phyloP scores from a whole-genome alignment of 768 basidiomycete species.

The Leccinum disarticulatum region DNA sequence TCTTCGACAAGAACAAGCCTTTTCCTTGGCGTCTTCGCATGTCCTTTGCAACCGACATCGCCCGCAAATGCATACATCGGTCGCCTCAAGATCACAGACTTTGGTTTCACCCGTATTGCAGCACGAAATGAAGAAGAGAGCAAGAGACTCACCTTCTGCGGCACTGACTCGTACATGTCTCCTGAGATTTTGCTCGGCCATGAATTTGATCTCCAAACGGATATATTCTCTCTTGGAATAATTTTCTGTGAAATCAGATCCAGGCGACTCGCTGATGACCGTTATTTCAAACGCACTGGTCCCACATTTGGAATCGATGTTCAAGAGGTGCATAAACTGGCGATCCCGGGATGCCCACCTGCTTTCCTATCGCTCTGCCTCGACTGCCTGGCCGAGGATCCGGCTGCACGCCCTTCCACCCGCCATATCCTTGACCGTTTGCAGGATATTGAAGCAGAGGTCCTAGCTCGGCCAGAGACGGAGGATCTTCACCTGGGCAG shows the following conservation, averaged over 20 bases:
- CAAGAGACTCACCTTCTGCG: slow-evolving; percentile 81
- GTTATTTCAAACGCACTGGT: slow-evolving; percentile 71
- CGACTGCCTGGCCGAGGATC: slow-evolving; percentile 70
- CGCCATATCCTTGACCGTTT: slow-evolving; percentile 78
- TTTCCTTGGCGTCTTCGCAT: slow-evolving; percentile 94
- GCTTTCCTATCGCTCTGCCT: slow-evolving; percentile 76
- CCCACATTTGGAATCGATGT: slow-evolving; percentile 79
- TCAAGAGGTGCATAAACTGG: slow-evolving; percentile 66
- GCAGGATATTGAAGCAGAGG: slow-evolving; percentile 78
- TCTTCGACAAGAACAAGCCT: slow-evolving; percentile 77
- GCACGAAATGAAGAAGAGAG: slow-evolving; percentile 89
- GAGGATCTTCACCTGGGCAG: slow-evolving; percentile 82
- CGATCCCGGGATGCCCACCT: slow-evolving; percentile 74
- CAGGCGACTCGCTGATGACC: slow-evolving; percentile 81
- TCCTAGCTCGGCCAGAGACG: slow-evolving; percentile 65
- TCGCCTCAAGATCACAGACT: slow-evolving; percentile 97
- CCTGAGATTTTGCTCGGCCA: slow-evolving; percentile 91
- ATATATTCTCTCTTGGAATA: slow-evolving; percentile 91
- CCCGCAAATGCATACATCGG: slow-evolving; percentile 87
- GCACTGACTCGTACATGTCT: slow-evolving; percentile 95
- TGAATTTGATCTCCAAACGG: slow-evolving; percentile 91
- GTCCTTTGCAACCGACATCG: slow-evolving; percentile 95
- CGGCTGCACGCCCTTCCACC: slow-evolving; percentile 70
- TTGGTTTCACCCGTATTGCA: slow-evolving; percentile 94
- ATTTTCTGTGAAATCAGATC: slow-evolving; percentile 92